Percentiles rank a stretch among this genome's conserved stretches.
phyloP scores from a whole-genome alignment of 805 yeast genomes.

The Priceomyces melissophilus region DNA sequence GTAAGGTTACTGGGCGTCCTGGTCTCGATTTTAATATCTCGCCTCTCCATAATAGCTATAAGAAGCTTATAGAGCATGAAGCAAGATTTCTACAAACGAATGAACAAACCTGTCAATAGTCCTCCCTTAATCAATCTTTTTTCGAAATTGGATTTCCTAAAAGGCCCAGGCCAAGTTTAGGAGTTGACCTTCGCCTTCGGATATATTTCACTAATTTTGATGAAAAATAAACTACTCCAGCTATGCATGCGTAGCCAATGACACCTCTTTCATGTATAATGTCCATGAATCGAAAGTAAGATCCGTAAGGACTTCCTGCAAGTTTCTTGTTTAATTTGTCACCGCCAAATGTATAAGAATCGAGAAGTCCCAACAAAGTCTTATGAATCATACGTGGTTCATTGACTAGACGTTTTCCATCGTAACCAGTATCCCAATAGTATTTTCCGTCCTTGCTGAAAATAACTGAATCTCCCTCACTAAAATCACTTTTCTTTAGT shows the following conservation, averaged over 20 bases:
- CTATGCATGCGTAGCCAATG: slow-evolving; percentile 34
- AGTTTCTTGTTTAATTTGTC: slow-evolving; percentile 22
- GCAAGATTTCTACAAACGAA: slow-evolving; percentile 24
- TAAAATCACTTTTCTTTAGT: slow-evolving; percentile 26
- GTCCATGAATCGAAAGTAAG: slow-evolving; percentile 40
- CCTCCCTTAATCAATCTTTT: slow-evolving; percentile 13
- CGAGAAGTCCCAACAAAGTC: slow-evolving; percentile 38
- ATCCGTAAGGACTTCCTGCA: slow-evolving; percentile 43
- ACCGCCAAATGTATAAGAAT: slow-evolving; percentile 21
- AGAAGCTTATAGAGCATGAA: slow-evolving; percentile 33
- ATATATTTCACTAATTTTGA: slow-evolving; percentile 2
- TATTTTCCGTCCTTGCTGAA: slow-evolving; percentile 41
- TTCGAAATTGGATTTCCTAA: slow-evolving; percentile 17
- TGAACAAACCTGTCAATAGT: not conserved
- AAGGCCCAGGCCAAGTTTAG: slow-evolving; percentile 14
- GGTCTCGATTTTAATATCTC: slow-evolving; percentile 27
- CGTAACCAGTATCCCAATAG: slow-evolving; percentile 29
- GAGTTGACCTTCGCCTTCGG: slow-evolving; percentile 3
- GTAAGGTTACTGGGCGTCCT: slow-evolving; percentile 41
- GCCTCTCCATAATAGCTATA: slow-evolving; percentile 28
- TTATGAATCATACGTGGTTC: slow-evolving; percentile 29
- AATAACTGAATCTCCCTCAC: slow-evolving; percentile 56
- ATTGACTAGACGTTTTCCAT: slow-evolving; percentile 35
- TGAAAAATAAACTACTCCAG: slow-evolving; percentile 10
- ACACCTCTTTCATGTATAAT: slow-evolving; percentile 42